Percentiles rank a stretch among this genome's conserved stretches.
Evolutionary conservation across 1,284 basidiomycete species (phyloP).

Genomic region (Erythrobasidium hasegawianum): DNA sequence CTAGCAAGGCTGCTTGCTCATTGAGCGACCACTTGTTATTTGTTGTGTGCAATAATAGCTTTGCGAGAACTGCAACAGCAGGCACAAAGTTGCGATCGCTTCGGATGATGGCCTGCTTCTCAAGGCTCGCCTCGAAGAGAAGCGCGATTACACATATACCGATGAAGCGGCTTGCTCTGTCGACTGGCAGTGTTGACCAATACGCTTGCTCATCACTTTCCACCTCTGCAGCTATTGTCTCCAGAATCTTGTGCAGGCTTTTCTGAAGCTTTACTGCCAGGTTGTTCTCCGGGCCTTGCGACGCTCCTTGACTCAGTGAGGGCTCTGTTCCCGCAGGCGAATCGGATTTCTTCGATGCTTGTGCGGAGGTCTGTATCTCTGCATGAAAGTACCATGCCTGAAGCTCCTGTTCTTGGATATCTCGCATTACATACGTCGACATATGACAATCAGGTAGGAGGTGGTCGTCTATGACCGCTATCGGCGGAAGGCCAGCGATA

Average conservation of each 20-base stretch:
- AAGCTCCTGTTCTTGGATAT: neutral
- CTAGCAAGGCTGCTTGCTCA: conserved; percentile 58
- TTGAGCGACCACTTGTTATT: conserved; percentile 59
- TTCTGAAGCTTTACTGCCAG: conserved; percentile 47
- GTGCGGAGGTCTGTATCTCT: conserved; percentile 47
- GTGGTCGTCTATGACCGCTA: conserved; percentile 14
- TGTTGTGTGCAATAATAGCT: conserved; percentile 51
- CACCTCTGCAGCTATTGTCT: neutral
- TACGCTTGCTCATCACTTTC: conserved; percentile 30
- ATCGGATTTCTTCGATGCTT: neutral
- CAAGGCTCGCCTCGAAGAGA: conserved; percentile 64
- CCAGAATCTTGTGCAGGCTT: conserved; percentile 56
- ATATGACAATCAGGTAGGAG: conserved; percentile 37
- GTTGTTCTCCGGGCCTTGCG: neutral
- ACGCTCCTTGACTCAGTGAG: neutral
- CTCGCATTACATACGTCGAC: neutral
- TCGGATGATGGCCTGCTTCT: conserved; percentile 58
- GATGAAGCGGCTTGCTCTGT: conserved; percentile 62
- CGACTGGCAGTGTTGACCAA: conserved; percentile 54
- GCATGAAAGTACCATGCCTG: conserved; percentile 35
- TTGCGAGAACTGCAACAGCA: too few species aligned
- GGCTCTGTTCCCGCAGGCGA: neutral
- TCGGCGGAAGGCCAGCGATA: conserved; percentile 45
- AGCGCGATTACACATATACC: conserved; percentile 67
- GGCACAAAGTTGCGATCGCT: neutral